These are phyloP conservation scores for Saturnispora besseyi DNA, from an alignment of 805 yeast species.

Conservation along the genomic window DNA sequence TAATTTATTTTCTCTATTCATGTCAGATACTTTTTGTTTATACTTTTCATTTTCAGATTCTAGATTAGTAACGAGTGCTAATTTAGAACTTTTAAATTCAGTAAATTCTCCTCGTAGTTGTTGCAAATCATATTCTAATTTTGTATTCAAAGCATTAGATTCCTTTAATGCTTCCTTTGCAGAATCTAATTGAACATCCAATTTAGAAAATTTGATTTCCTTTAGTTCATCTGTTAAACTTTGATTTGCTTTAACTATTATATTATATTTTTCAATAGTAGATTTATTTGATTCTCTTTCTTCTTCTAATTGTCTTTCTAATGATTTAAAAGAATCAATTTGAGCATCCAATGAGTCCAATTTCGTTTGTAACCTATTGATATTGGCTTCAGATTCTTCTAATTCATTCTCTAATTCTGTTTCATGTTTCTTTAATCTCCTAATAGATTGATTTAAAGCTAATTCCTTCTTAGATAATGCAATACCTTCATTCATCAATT, in stretches of 20 bases:
- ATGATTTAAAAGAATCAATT: neutral
- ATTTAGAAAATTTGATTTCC: conserved; percentile 28
- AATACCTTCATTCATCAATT: conserved; percentile 69
- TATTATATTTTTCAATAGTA: conserved; percentile 20
- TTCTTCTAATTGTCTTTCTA: conserved; percentile 13
- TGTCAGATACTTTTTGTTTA: conserved; percentile 10
- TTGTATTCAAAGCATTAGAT: conserved; percentile 18
- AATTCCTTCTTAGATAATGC: conserved; percentile 63
- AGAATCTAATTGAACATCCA: conserved; percentile 26
- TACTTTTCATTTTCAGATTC: conserved; percentile 23
- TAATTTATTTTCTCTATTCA: conserved; percentile 26
- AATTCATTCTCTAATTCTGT: conserved; percentile 28
- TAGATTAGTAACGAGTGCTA: conserved; percentile 19
- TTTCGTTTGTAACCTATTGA: conserved; percentile 9
- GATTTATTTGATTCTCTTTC: conserved; percentile 26
- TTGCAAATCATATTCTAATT: conserved; percentile 18
- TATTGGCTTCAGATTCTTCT: conserved; percentile 22
- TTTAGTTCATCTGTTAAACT: conserved; percentile 23
- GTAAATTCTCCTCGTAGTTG: conserved; percentile 17
- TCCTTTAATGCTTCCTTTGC: conserved; percentile 28
- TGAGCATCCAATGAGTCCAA: conserved; percentile 6
- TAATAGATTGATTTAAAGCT: conserved; percentile 55
- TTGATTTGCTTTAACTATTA: conserved; percentile 19
- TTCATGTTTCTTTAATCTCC: conserved; percentile 45
- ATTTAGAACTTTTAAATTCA: conserved; percentile 19